Base-by-base conservation (phyloP, 2,329 filamentous ascomycete species). In the Harringtonia aguacate region DNA sequence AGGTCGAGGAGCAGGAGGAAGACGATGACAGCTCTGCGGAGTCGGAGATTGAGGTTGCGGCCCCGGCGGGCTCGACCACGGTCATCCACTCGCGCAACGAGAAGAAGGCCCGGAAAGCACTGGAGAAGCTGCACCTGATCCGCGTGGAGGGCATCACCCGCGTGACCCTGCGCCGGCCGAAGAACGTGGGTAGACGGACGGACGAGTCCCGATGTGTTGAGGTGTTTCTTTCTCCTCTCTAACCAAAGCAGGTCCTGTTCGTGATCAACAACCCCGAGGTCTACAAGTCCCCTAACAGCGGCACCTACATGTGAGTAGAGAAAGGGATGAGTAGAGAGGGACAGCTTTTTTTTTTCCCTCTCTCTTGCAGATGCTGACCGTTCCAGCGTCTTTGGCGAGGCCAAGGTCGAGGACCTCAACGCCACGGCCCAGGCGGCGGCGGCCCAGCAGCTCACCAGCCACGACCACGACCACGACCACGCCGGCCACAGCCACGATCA, bases 91-190 rank as follows among this genome's bases (percentile, higher is more conserved):
- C 87, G 64, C 88, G 92, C 69, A 97, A 97, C 75, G 92, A 98
- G 84, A 98, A 98, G 86, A 98, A 98, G 83, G 94, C 92, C 60
- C 84, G 92, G 73, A 98, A 98, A 81, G 88, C 89, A 62, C 94
- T 98, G 66, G 86, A 88, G 69, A 98, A 98, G 82, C 81, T 97
- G 63, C 89, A 94, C 65, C 75, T 98, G 65, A 92, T 87, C 77
- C 88, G 90, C 63, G 84, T 98, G 56, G 84, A 86, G 61, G 94
- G 92, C 65, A 98, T 98, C 70, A 98, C 92, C 61, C 84, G 92
- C 64, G 94, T 98, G 60, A 98, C 94, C 55, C 81, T 98, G 63
- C 86, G 92, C 71, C 80, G 94, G 69, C 94, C 94, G 60, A 98
- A 98, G 82, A 95, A 95, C 75, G 90, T 95, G 75, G 77, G 89